Base-by-base conservation (phyloP, 495 filamentous ascomycete species). In the Penicillium argentinense region DNA sequence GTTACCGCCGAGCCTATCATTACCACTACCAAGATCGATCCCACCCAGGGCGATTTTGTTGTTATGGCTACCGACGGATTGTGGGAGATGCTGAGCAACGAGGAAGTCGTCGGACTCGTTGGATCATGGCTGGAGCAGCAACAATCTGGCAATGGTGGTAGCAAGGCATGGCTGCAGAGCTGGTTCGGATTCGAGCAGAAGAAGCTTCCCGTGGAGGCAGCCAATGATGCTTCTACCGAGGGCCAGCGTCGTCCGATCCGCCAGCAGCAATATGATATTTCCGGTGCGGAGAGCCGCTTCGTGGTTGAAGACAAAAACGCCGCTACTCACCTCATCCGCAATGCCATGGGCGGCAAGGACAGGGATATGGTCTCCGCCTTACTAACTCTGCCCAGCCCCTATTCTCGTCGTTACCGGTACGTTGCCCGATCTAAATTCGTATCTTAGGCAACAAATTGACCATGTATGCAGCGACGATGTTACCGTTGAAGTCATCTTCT, bases 1-100 rank as follows among this genome's bases (percentile, higher is more conserved):
- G 95, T 99, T 14, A 99, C 95, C 5, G 95, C 95, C 4, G 93
- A 99, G 69, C 93, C 93, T 8, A 76, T 97, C 27, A 78, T 99
- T 36, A 97, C 91, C 5, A 96, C 89, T n/a, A 97, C 93, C 23
- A 86, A 92, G 65, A 84, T 99, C 42, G 81, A 95, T 52, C 93
- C 93, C 9, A 80, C 85, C 30, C 85, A 85, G 47, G 93, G 93
- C 34, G 95, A 97, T 59, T 99, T 99, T 55, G 72, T 99, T 4
- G 91, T 99, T 40, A 83, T 99, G 77, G 95, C 95, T 4, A 96
- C 95, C 0, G 95, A 99, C 60, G 95, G 95, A 2, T 76, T 99
- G 9, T 99, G 95, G 93, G 95, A 99, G 70, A 97, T 97, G 92
- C 74, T 99, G 39, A 96, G 88, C 39, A 99, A 97, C 60, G 95